phyloP scores from a whole-genome alignment of 2,329 filamentous ascomycete species.

The Trichoderma guizhouense region DNA sequence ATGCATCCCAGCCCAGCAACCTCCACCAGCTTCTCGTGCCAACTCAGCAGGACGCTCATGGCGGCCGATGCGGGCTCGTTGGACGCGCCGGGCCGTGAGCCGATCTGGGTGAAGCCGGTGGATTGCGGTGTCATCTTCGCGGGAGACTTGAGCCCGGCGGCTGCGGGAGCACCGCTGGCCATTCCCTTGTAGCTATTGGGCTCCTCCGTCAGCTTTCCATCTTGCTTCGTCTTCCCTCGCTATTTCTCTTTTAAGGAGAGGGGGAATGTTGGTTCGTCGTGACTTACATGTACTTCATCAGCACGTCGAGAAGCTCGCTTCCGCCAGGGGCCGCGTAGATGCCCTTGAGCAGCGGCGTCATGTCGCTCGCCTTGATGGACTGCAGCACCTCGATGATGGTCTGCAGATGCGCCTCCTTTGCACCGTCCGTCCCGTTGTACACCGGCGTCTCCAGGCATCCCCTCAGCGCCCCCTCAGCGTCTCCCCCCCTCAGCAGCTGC shows the following conservation, averaged over 20 bases:
- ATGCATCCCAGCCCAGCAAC: slow-evolving; percentile 88
- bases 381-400: slow-evolving; percentile 91
- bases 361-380: slow-evolving; percentile 93
- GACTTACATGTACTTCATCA: slow-evolving; percentile 96
- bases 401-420: slow-evolving; percentile 78
- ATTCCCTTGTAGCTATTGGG: slow-evolving; percentile 81
- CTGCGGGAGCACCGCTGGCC: slow-evolving; percentile 45
- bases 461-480: slow-evolving; percentile 80
- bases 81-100: slow-evolving; percentile 47
- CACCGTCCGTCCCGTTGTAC: slow-evolving; percentile 58
- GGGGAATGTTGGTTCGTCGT: background rate
- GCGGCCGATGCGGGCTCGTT: slow-evolving; percentile 73
- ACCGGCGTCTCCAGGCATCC: slow-evolving; percentile 83
- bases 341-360: slow-evolving; percentile 80
- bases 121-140: slow-evolving; percentile 63
- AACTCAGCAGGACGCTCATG: slow-evolving; percentile 96
- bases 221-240: background rate
- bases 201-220: background rate
- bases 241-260: background rate
- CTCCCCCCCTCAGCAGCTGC: slow-evolving; percentile 81
- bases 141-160: slow-evolving; percentile 40
- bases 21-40: slow-evolving; percentile 98
- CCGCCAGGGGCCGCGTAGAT: slow-evolving; percentile 78
- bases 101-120: slow-evolving; percentile 79
- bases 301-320: slow-evolving; percentile 78